phyloP scores from a whole-genome alignment of 106 monocot species.

The Acorus calamus region DNA sequence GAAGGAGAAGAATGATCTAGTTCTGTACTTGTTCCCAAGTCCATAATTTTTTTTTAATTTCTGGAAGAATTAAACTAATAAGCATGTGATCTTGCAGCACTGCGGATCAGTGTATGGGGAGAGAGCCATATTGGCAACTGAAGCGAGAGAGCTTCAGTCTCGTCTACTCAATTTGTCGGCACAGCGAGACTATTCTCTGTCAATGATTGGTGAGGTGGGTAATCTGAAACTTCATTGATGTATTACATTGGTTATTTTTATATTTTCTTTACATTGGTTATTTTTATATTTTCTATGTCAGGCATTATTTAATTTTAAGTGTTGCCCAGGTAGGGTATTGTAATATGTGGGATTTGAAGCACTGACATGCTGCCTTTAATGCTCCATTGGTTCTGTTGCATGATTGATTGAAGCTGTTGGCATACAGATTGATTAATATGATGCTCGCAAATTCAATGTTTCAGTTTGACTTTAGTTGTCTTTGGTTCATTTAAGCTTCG shows the following conservation, averaged over 20 bases:
- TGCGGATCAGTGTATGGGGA: slow-evolving; percentile 91
- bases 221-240: background rate
- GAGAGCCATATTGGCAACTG: slow-evolving; percentile 70
- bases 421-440: too few species aligned
- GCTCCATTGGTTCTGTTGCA: too few species aligned
- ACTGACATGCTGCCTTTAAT: too few species aligned
- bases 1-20: slow-evolving; percentile 71
- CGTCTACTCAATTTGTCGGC: slow-evolving; percentile 56
- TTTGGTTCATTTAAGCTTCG: too few species aligned
- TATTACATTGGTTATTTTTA: background rate
- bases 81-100: slow-evolving; percentile 41
- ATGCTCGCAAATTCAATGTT: too few species aligned
- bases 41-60: background rate
- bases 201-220: slow-evolving; percentile 60
- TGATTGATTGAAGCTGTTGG: too few species aligned
- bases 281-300: background rate
- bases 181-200: slow-evolving; percentile 40
- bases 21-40: slow-evolving; percentile 7
- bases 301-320: too few species aligned
- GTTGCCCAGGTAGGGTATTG: too few species aligned
- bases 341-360: too few species aligned
- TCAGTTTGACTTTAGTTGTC: too few species aligned
- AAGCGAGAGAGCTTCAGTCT: slow-evolving; percentile 75
- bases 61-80: background rate
- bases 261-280: too few species aligned